These are phyloP conservation scores for Phaeosphaeriaceae sp. DNA, from an alignment of 2,329 filamentous ascomycete species.

Conservation along the genomic window DNA sequence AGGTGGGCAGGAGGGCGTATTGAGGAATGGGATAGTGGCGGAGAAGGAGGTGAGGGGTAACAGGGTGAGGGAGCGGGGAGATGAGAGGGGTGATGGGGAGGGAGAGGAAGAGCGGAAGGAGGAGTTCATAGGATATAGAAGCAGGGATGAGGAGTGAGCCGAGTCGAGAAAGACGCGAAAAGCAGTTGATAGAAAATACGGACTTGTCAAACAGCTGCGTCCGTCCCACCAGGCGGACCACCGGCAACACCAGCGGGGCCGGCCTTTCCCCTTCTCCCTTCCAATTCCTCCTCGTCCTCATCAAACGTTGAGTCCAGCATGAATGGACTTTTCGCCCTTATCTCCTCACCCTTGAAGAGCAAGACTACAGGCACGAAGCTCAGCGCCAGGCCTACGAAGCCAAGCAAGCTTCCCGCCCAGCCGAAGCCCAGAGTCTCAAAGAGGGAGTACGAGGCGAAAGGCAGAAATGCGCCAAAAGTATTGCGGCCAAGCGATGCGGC, in stretches of 20 bases:
- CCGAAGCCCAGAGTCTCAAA: conserved; percentile 51
- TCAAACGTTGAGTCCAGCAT: conserved; percentile 42
- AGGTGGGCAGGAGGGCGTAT: too few species aligned
- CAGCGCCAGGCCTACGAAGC: conserved; percentile 51
- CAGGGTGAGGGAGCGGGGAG: too few species aligned
- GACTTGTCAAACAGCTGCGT: background rate
- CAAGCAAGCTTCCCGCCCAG: conserved; percentile 54
- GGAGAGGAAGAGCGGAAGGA: too few species aligned
- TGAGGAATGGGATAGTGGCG: too few species aligned
- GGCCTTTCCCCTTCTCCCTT: conserved; percentile 2
- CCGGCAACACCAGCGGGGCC: conserved; percentile 17
- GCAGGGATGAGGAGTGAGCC: background rate
- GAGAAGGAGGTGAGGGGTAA: too few species aligned
- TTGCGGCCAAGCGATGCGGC: conserved; percentile 56
- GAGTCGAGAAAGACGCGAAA: background rate
- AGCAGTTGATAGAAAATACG: background rate
- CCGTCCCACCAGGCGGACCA: conserved; percentile 11
- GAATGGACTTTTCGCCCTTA: conserved; percentile 46
- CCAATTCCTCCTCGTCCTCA: conserved; percentile 14
- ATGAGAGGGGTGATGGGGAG: too few species aligned
- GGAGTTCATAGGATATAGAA: background rate
- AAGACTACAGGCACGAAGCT: conserved; percentile 52
- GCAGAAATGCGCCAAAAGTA: conserved; percentile 55
- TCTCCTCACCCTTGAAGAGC: conserved; percentile 50
- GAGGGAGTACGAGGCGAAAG: conserved; percentile 51